These are phyloP conservation scores for Lipomyces sp. DNA, from an alignment of 805 yeast genomes.

Conservation along the genomic window DNA sequence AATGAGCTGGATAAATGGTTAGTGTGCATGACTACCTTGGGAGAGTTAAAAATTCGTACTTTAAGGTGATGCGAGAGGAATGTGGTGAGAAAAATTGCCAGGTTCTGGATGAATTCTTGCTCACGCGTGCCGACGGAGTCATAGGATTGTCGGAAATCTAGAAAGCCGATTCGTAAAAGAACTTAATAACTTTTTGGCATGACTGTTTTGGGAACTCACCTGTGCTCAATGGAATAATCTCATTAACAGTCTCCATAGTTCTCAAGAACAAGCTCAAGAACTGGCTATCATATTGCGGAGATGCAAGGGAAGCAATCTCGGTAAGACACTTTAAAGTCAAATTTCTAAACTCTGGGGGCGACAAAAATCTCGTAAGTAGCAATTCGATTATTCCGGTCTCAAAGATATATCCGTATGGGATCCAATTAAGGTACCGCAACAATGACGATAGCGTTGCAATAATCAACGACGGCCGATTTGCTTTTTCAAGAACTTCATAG, in stretches of 20 bases:
- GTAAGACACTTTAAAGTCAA: conserved; percentile 89
- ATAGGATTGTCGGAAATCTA: conserved; percentile 73
- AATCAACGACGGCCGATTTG: conserved; percentile 80
- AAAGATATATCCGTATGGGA: conserved; percentile 86
- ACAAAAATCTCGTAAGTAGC: conserved; percentile 75
- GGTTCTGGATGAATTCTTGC: conserved; percentile 92
- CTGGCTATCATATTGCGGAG: conserved; percentile 58
- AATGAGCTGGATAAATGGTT: conserved; percentile 39
- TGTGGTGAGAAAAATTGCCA: conserved; percentile 89
- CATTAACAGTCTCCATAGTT: conserved; percentile 69
- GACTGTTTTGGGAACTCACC: neutral
- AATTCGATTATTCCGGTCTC: conserved; percentile 80
- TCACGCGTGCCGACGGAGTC: conserved; percentile 76
- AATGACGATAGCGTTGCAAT: conserved; percentile 83
- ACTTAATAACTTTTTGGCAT: no score
- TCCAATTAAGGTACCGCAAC: conserved; percentile 89
- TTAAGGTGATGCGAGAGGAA: conserved; percentile 80
- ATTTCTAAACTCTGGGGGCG: conserved; percentile 78
- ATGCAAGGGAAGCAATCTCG: conserved; percentile 73
- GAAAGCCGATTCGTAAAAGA: no score
- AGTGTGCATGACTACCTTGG: neutral
- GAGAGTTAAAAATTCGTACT: conserved; percentile 8
- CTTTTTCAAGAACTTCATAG: conserved; percentile 88
- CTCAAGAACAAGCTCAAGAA: conserved; percentile 72
- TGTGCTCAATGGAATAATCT: conserved; percentile 64